These are phyloP conservation scores for Penicillium cosmopolitanum DNA, from an alignment of 495 filamentous ascomycete species.

Conservation along the genomic window DNA sequence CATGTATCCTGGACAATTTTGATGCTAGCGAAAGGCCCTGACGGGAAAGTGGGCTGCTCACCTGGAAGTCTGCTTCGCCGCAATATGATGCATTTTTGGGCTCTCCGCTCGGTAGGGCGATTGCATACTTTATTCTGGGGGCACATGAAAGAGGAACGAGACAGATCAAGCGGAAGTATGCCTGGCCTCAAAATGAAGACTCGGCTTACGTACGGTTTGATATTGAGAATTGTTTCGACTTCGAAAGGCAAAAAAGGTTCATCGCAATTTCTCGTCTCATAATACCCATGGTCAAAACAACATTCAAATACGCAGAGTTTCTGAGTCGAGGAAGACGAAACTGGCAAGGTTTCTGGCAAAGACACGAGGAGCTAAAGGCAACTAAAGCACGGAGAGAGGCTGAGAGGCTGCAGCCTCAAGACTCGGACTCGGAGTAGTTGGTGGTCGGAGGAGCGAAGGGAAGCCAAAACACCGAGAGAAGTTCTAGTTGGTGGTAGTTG, in stretches of 20 bases:
- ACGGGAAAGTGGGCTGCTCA: background rate
- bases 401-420: too few species aligned
- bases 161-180: background rate
- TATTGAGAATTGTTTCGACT: background rate
- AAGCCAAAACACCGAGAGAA: too few species aligned
- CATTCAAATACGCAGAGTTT: too few species aligned
- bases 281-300: background rate
- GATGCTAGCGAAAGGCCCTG: background rate
- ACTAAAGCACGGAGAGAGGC: too few species aligned
- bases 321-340: too few species aligned
- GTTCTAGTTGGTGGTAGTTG: too few species aligned
- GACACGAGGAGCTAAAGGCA: too few species aligned
- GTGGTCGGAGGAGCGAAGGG: too few species aligned
- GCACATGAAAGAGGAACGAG: background rate
- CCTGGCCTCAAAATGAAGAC: background rate
- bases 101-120: background rate
- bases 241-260: background rate
- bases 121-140: background rate
- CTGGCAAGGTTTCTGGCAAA: too few species aligned
- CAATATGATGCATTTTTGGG: background rate
- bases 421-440: too few species aligned
- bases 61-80: background rate
- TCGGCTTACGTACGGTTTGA: background rate
- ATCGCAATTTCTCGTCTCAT: background rate
- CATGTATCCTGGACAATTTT: background rate